Base-by-base conservation (phyloP, 2,329 filamentous ascomycete species). In the Hysterium pulicare region DNA sequence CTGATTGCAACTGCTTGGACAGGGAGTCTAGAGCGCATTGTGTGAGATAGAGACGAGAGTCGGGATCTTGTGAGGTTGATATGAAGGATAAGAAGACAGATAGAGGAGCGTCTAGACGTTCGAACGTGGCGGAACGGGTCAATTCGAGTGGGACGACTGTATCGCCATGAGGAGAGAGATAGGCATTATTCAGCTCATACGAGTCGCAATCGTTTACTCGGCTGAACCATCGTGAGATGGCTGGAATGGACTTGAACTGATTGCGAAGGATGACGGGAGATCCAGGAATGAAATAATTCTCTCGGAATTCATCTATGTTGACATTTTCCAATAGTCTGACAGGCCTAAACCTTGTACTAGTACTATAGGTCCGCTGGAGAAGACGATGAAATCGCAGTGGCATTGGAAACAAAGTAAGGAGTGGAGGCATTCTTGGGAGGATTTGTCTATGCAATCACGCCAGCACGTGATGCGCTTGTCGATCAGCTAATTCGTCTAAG, bases 11-110 rank as follows among this genome's bases (percentile, higher is more conserved):
- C 1, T 66, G 49, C 0, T 53, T 39, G 0, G 91, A 90, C 0
- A 97, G 76, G 42, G 86, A 78, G 3, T 73, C 59, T 2, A 96
- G 74, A 23, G 84, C 75, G 11, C 83, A 86, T 68, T 97, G 93
- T 0, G 91, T 90, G 40, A 97, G 83, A 63, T 97, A 97, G 3
- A 96, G 72, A n/a, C 66, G 64, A 2, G 56, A 47, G 35, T 22
- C 54, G 31, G 42, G 58, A 22, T 42, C 48, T 50, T 73, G 67
- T 44, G 43, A 10, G 52, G 54, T 51, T 22, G 70, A 47, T 64
- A 75, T 76, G 75, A 60, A 51, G 42, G 80, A 74, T 13, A 84
- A 66, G 35, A 94, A 79, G 24, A 91, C 73, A 28, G 71, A 71
- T 0, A 95, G 67, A 0, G 83, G 79, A 1, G 81, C 81, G 20